A percentile compares a stretch with the other conserved stretches of the same genome.
Conservation (phyloP, 805 yeast species). For the Metschnikowia noctiluminum region DNA sequence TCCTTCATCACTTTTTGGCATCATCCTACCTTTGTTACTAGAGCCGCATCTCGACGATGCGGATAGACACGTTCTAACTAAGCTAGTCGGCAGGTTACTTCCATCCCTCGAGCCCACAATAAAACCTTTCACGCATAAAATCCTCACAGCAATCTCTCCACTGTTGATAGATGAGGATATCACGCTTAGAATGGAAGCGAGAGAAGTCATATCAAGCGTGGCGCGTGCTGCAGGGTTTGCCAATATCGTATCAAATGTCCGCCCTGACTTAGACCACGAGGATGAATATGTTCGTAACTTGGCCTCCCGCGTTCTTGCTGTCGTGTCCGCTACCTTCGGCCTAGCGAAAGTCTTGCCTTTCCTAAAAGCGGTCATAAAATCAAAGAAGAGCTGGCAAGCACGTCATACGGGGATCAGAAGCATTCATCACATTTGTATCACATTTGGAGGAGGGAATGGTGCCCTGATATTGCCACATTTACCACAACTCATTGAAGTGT, state of each 20-base stretch:
- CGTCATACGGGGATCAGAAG: slow-evolving; percentile 79
- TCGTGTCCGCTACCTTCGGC: slow-evolving; percentile 78
- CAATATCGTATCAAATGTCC: slow-evolving; percentile 69
- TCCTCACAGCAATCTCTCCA: slow-evolving; percentile 74
- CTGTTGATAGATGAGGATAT: slow-evolving; percentile 75
- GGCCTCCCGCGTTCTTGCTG: slow-evolving; percentile 78
- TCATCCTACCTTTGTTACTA: slow-evolving; percentile 70
- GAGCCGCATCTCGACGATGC: slow-evolving; percentile 73
- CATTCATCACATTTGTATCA: slow-evolving; percentile 69
- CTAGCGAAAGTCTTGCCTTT: slow-evolving; percentile 72
- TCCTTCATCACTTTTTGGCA: slow-evolving; percentile 62
- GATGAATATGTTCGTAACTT: slow-evolving; percentile 79
- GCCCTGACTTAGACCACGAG: slow-evolving; percentile 78
- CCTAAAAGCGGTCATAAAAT: slow-evolving; percentile 70
- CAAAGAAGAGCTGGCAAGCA: slow-evolving; percentile 76
- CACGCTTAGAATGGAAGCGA: slow-evolving; percentile 71
- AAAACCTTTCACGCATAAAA: slow-evolving; percentile 69
- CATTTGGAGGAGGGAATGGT: slow-evolving; percentile 57
- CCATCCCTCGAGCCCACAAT: slow-evolving; percentile 61
- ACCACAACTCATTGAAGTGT: slow-evolving; percentile 58
- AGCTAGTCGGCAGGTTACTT: slow-evolving; percentile 66
- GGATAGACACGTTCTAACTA: slow-evolving; percentile 79
- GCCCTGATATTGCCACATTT: slow-evolving; percentile 64
- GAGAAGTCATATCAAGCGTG: slow-evolving; percentile 71
- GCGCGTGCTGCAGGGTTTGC: slow-evolving; percentile 82